A percentile compares a stretch with the other conserved stretches of the same genome.
Evolutionary conservation across 768 basidiomycete species (phyloP).

Genomic region (Mycena venus): DNA sequence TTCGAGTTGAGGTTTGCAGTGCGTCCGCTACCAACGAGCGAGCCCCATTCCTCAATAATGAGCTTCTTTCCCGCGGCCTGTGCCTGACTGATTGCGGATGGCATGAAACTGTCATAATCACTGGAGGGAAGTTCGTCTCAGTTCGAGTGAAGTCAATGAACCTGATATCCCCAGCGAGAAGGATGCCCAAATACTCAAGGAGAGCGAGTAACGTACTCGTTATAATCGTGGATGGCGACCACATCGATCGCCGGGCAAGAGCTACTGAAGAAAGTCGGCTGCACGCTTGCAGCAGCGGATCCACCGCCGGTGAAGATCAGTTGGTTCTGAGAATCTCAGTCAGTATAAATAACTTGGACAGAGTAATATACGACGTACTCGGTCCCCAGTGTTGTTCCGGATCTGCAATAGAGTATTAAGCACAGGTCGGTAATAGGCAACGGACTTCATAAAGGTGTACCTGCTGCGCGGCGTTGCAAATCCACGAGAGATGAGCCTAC

Average conservation of each 20-base stretch:
- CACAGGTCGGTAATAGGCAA: background rate
- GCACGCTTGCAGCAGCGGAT: conserved; percentile 39
- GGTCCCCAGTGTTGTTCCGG: conserved; percentile 40
- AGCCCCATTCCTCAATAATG: conserved; percentile 54
- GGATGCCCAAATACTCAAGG: background rate
- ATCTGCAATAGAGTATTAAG: conserved; percentile 21
- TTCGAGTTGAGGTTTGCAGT: conserved; percentile 50
- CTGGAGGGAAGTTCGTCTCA: background rate
- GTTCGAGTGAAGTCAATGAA: too few relatives aligned
- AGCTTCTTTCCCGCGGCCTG: conserved; percentile 51
- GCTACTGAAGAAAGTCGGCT: conserved; percentile 38
- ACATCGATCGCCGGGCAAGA: conserved; percentile 46
- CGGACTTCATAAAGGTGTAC: conserved; percentile 4
- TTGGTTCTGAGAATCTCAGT: conserved; percentile 34
- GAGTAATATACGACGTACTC: background rate
- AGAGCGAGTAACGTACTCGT: conserved; percentile 30
- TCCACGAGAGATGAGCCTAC: conserved; percentile 31
- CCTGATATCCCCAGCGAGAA: too few relatives aligned
- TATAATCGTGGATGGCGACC: conserved; percentile 55
- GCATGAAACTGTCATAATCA: conserved; percentile 22
- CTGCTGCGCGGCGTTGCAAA: conserved; percentile 40
- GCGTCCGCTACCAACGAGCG: conserved; percentile 42
- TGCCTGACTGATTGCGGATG: conserved; percentile 45
- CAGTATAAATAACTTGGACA: background rate
- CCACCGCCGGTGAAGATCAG: conserved; percentile 44